Evolutionary conservation across 805 yeast species (phyloP).

Genomic region (Candida hispaniensis): DNA sequence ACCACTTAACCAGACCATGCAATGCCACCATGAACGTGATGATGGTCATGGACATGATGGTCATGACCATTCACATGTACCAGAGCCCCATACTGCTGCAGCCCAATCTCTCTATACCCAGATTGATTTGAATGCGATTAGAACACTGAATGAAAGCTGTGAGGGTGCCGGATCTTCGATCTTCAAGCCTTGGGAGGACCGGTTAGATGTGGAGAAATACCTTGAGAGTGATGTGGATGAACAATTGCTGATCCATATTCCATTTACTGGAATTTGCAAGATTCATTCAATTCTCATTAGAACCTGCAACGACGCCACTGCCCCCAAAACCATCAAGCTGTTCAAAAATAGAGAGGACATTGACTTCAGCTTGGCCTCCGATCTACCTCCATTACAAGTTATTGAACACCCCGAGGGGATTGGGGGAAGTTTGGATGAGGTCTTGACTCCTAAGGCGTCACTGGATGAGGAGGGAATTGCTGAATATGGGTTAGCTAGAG

Average conservation of each 20-base stretch:
- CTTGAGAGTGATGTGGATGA: constrained; percentile 68
- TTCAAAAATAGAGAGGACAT: constrained; percentile 59
- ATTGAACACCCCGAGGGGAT: constrained; percentile 52
- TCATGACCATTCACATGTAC: constrained; percentile 40
- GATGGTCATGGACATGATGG: constrained; percentile 34
- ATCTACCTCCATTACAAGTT: constrained; percentile 39
- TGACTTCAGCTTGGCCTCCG: constrained; percentile 59
- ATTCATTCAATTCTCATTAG: constrained; percentile 64
- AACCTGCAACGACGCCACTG: constrained; percentile 47
- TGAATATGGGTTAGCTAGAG: constrained; percentile 74
- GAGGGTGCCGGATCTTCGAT: constrained; percentile 40
- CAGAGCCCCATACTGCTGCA: constrained; percentile 59
- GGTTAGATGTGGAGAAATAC: constrained; percentile 37
- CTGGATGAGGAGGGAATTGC: constrained; percentile 45
- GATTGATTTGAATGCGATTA: constrained; percentile 49
- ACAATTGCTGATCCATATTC: constrained; percentile 66
- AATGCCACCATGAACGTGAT: constrained; percentile 13
- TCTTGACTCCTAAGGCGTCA: constrained; percentile 7
- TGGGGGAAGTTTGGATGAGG: constrained; percentile 30
- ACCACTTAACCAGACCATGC: no score
- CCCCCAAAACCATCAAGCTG: constrained; percentile 60
- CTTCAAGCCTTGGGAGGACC: constrained; percentile 43
- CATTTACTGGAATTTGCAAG: constrained; percentile 68
- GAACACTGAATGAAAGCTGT: constrained; percentile 53
- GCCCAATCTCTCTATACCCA: constrained; percentile 45